Evolutionary conservation across 2,329 filamentous ascomycete genomes (phyloP).

Genomic region (Aspergillus glaucus): DNA sequence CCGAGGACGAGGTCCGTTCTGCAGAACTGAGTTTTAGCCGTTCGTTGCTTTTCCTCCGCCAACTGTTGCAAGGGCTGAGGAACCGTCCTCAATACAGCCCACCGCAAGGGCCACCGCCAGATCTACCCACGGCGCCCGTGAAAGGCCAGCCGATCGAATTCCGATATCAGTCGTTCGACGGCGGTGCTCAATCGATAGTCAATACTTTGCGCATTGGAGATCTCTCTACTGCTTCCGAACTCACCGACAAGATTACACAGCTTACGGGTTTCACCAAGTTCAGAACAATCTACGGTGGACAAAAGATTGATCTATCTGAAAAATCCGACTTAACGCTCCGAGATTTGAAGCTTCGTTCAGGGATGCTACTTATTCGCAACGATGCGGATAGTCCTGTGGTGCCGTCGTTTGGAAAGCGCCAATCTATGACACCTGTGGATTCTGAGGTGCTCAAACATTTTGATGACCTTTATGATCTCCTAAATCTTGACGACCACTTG

Average conservation of each 20-base stretch:
- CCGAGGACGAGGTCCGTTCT: constrained; percentile 44
- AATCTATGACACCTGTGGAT: constrained; percentile 60
- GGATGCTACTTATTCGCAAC: constrained; percentile 59
- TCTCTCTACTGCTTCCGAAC: constrained; percentile 62
- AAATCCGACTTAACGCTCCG: constrained; percentile 56
- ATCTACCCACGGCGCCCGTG: constrained; percentile 48
- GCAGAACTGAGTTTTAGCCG: constrained; percentile 62
- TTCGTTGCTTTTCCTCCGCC: constrained; percentile 61
- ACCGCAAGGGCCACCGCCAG: constrained; percentile 54
- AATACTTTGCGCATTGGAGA: constrained; percentile 60
- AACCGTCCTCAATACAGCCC: constrained; percentile 53
- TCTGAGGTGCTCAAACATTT: constrained; percentile 76
- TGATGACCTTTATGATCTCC: constrained; percentile 71
- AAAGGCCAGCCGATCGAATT: constrained; percentile 61
- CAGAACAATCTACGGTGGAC: constrained; percentile 64
- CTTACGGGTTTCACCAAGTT: constrained; percentile 72
- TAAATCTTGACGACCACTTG: constrained; percentile 65
- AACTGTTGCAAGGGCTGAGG: constrained; percentile 55
- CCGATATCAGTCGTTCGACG: constrained; percentile 68
- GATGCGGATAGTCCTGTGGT: constrained; percentile 45
- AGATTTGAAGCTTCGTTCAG: constrained; percentile 60
- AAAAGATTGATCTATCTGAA: constrained; percentile 56
- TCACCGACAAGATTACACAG: constrained; percentile 61
- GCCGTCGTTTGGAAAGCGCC: constrained; percentile 28
- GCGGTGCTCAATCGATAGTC: constrained; percentile 53